These are phyloP conservation scores for Debaryomyces fabryi DNA, from an alignment of 1,139 yeast species.

Conservation along the genomic window DNA sequence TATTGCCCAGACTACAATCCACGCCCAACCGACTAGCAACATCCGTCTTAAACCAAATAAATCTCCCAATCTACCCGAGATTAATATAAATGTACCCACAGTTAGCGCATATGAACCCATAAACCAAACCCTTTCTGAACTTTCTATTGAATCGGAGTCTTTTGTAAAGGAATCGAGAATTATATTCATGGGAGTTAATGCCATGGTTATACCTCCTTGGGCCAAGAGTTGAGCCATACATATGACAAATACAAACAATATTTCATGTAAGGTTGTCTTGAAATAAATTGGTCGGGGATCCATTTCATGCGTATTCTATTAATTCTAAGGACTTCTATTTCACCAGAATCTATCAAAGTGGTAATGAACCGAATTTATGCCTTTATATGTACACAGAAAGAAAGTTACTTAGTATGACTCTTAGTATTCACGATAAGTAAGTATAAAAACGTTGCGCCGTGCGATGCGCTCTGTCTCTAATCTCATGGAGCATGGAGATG, in stretches of 20 bases:
- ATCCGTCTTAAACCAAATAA: conserved; percentile 51
- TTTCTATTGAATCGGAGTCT: conserved; percentile 16
- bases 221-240: conserved; percentile 44
- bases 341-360: background rate
- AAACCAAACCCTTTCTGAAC: conserved; percentile 50
- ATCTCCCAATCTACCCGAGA: conserved; percentile 57
- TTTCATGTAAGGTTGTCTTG: conserved; percentile 29
- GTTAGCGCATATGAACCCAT: conserved; percentile 61
- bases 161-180: conserved; percentile 32
- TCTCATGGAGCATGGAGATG: background rate
- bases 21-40: conserved; percentile 46
- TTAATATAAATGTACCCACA: conserved; percentile 55
- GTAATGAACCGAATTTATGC: background rate
- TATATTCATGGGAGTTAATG: conserved; percentile 43
- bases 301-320: conserved; percentile 3
- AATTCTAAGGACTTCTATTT: background rate
- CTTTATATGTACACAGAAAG: background rate
- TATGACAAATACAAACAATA: conserved; percentile 30
- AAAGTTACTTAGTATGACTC: background rate
- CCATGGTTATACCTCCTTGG: conserved; percentile 45
- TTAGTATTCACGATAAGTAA: background rate
- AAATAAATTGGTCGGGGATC: conserved; percentile 16
- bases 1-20: conserved; percentile 48
- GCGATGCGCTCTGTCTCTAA: background rate
- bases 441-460: background rate